Percentiles rank a stretch among this genome's conserved stretches.
Evolutionary conservation across 2,329 filamentous ascomycete genomes (phyloP).

Genomic region (Neopestalotiopsis sp.): DNA sequence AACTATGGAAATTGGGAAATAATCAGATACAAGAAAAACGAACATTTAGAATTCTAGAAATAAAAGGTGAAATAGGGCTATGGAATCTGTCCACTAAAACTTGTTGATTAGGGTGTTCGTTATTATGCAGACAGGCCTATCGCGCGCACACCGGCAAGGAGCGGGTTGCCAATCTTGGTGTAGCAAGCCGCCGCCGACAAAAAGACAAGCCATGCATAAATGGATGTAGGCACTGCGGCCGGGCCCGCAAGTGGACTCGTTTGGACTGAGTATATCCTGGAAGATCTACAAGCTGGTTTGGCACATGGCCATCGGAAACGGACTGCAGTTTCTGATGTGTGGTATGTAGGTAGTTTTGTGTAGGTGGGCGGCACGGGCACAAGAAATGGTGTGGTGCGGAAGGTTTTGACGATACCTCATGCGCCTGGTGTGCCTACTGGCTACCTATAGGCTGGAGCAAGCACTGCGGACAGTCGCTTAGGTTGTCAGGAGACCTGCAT

Average conservation of each 20-base stretch:
- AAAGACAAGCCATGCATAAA: background rate
- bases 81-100: background rate
- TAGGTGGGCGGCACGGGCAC: background rate
- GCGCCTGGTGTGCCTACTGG: background rate
- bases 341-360: background rate
- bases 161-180: background rate
- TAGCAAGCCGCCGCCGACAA: background rate
- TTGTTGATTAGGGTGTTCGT: background rate
- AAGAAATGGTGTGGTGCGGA: background rate
- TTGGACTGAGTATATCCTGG: background rate
- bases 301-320: background rate
- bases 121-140: background rate
- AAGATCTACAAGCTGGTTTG: background rate
- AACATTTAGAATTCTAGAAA: background rate
- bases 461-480: background rate
- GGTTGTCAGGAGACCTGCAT: background rate
- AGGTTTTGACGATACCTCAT: background rate
- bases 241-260: background rate
- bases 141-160: background rate
- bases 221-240: background rate
- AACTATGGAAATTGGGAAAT: background rate
- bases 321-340: background rate
- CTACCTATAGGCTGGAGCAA: background rate
- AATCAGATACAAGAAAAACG: background rate
- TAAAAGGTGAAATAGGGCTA: background rate